Evolutionary conservation across 2,329 filamentous ascomycete species (phyloP).

Genomic region (Metarhizium humberi): DNA sequence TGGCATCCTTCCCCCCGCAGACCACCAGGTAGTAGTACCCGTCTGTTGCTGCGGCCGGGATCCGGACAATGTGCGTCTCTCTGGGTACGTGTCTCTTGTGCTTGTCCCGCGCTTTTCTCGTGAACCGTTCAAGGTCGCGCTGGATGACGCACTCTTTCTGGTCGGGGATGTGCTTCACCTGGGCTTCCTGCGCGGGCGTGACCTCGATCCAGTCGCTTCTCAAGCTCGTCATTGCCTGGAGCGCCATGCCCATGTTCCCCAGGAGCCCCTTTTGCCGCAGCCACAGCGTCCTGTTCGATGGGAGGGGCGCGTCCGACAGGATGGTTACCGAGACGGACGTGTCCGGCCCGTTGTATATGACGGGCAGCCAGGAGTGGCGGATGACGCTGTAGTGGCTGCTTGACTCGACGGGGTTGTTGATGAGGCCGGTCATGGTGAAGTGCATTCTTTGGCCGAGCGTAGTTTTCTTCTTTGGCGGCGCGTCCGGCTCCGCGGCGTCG

Average conservation of each 20-base stretch:
- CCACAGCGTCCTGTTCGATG: slow-evolving; percentile 51
- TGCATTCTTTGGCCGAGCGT: slow-evolving; percentile 45
- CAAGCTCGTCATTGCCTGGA: slow-evolving; percentile 52
- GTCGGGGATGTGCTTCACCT: slow-evolving; percentile 37
- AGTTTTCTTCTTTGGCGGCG: slow-evolving; percentile 31
- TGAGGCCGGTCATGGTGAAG: slow-evolving; percentile 56
- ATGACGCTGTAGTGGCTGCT: slow-evolving; percentile 58
- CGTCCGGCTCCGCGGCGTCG: neutral
- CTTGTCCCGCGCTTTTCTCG: slow-evolving; percentile 42
- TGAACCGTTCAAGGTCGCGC: slow-evolving; percentile 55
- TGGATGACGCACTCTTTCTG: slow-evolving; percentile 58
- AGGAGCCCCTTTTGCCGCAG: slow-evolving; percentile 60
- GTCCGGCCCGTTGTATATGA: slow-evolving; percentile 56
- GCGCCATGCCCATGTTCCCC: slow-evolving; percentile 58
- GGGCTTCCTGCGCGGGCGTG: slow-evolving; percentile 44
- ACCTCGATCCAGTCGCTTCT: slow-evolving; percentile 58
- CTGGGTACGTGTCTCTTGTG: slow-evolving; percentile 40
- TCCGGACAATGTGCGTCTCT: slow-evolving; percentile 55
- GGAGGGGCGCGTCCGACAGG: slow-evolving; percentile 49
- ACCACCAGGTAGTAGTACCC: slow-evolving; percentile 62
- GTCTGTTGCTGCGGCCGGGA: slow-evolving; percentile 53
- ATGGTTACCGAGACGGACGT: slow-evolving; percentile 58
- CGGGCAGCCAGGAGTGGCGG: slow-evolving; percentile 53
- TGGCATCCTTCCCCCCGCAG: slow-evolving; percentile 34
- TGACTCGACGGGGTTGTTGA: slow-evolving; percentile 54